Evolutionary conservation across 2,329 filamentous ascomycete species (phyloP), one percentile per base, ranked within the genome.

Genomic region (Cytospora piceae): DNA sequence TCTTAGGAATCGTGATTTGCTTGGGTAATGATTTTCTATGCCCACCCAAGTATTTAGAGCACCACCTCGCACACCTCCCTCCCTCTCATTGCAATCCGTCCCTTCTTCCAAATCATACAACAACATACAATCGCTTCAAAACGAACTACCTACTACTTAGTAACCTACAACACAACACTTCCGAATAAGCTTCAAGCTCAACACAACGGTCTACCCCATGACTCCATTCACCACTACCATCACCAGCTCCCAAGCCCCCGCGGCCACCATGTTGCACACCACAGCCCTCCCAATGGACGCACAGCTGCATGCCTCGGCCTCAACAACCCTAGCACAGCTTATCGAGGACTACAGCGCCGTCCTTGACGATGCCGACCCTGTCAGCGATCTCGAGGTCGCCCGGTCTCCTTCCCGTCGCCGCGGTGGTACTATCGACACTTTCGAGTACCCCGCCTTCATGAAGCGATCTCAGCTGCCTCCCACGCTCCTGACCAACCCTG

Each of bases 401-500:
- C n/a, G 46, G n/a, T 49, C 46, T 24, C 46, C 46, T 12, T 49
- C 46, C 46, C 46, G 46, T 49, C 46, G 46, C 46, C 46, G 46
- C n/a, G 46, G 46, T 24, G 46, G 46, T 20, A 49, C 46, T 7
- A 49, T 49, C n/a, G 46, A 49, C 46, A 49, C 7, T n/a, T 49
- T 49, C n/a, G 46, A 49, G 46, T 49, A n/a, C n/a, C 46, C 46
- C 15, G 46, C n/a, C n/a, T 49, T 49, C 46, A 49, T 22, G 46
- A 49, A 49, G 46, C 46, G 46, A 49, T 49, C 46, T 49, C 46
- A 49, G 11, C n/a, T 49, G n/a, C 46, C 46, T 5, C 46, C 46
- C n/a, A 49, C 46, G 3, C n/a, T 49, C n/a, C n/a, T 14, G 7
- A 22, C 11, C n/a, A 49, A 49, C 46, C 46, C 46, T 49, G 46